Evolutionary conservation across 371 early-diverging fungal species (phyloP).

Genomic region (Lichtheimia corymbifera): DNA sequence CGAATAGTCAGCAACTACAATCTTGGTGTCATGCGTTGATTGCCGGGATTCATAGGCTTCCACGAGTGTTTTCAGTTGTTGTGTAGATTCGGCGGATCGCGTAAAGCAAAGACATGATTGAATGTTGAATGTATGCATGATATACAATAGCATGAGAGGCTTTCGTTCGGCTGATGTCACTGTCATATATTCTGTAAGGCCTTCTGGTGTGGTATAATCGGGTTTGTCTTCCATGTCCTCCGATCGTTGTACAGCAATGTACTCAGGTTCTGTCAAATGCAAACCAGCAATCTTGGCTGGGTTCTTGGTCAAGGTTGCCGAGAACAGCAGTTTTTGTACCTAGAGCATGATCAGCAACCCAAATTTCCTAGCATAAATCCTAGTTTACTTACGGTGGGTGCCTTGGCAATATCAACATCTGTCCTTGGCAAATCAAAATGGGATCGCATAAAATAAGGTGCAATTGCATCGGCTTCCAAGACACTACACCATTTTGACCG

Average conservation of each 20-base stretch:
- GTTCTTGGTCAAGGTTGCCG: slow-evolving; percentile 91
- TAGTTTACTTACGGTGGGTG: slow-evolving; percentile 40
- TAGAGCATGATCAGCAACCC: slow-evolving; percentile 6
- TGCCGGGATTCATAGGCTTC: slow-evolving; percentile 51
- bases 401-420: slow-evolving; percentile 57
- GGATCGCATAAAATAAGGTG: slow-evolving; percentile 52
- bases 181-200: slow-evolving; percentile 70
- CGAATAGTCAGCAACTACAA: slow-evolving; percentile 77
- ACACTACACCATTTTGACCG: slow-evolving; percentile 26
- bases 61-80: slow-evolving; percentile 71
- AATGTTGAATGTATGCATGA: slow-evolving; percentile 66
- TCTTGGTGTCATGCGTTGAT: slow-evolving; percentile 20
- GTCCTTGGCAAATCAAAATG: slow-evolving; percentile 47
- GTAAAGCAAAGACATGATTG: slow-evolving; percentile 84
- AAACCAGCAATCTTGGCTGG: slow-evolving; percentile 90
- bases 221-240: slow-evolving; percentile 38
- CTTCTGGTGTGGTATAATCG: slow-evolving; percentile 64
- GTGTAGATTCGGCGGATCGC: slow-evolving; percentile 85
- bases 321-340: slow-evolving; percentile 89
- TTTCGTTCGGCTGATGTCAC: slow-evolving; percentile 66
- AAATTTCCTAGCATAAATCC: background rate
- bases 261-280: slow-evolving; percentile 75
- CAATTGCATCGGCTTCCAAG: slow-evolving; percentile 55
- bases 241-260: slow-evolving; percentile 62
- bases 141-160: slow-evolving; percentile 76